Percentiles rank a stretch among this genome's conserved stretches.
Evolutionary conservation across 306 rosid species (phyloP).

Genomic region (Astragalus membranaceus): DNA sequence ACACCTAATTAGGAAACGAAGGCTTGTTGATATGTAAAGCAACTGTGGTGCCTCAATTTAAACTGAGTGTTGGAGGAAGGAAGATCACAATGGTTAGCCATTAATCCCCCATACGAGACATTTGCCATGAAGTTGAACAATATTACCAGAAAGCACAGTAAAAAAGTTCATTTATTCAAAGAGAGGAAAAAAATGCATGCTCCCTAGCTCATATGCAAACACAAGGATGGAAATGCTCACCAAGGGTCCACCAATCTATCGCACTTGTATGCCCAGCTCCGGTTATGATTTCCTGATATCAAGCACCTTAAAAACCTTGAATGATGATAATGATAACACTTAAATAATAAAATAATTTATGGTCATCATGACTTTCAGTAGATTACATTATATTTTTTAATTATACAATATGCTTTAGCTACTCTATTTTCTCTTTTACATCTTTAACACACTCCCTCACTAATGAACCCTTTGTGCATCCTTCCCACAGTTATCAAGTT

Average conservation of each 20-base stretch:
- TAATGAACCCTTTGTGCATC: not conserved
- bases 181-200: not conserved
- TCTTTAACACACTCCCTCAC: not conserved
- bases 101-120: too few relatives aligned
- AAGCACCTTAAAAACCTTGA: slow-evolving; percentile 32
- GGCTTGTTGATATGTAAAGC: too few relatives aligned
- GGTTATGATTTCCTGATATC: slow-evolving; percentile 81
- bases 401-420: not conserved
- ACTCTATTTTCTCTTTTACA: not conserved
- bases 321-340: slow-evolving; percentile 8
- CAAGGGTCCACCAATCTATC: slow-evolving; percentile 98
- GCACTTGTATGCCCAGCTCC: slow-evolving; percentile 85
- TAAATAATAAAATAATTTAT: not conserved
- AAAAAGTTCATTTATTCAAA: too few relatives aligned
- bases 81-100: too few relatives aligned
- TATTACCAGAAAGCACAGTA: too few relatives aligned
- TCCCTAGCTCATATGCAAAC: not conserved
- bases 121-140: too few relatives aligned
- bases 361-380: not conserved
- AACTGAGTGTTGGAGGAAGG: too few relatives aligned
- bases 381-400: not conserved
- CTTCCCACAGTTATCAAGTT: not conserved
- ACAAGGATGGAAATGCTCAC: slow-evolving; percentile 40
- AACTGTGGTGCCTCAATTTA: too few relatives aligned
- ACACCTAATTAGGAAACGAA: too few relatives aligned